phyloP scores from a whole-genome alignment of 2,329 filamentous ascomycete species.

The Claviceps sp. region DNA sequence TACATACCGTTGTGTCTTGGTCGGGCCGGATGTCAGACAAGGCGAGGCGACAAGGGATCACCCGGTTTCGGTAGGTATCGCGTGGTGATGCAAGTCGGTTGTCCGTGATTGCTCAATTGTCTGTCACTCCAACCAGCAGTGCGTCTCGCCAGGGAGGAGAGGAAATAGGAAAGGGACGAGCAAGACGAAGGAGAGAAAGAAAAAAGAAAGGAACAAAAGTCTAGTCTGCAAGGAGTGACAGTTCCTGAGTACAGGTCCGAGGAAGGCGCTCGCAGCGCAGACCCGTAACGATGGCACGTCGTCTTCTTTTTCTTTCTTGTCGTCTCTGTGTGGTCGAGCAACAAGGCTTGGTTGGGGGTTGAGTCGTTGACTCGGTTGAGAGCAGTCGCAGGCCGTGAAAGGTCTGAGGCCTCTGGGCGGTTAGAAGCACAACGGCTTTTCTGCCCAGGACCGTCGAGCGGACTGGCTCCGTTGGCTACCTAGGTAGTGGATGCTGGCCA shows the following conservation, averaged over 20 bases:
- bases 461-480: too few species aligned
- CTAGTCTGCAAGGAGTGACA: too few species aligned
- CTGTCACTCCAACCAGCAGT: not conserved
- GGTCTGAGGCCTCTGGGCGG: not conserved
- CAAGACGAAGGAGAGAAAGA: not conserved
- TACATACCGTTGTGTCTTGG: not conserved
- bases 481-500: too few species aligned
- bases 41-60: not conserved
- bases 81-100: not conserved
- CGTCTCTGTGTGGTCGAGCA: constrained; percentile 1
- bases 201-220: not conserved
- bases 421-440: not conserved
- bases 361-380: too few species aligned
- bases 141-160: not conserved
- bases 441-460: too few species aligned
- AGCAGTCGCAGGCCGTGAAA: not conserved
- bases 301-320: constrained; percentile 2
- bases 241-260: too few species aligned
- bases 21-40: not conserved
- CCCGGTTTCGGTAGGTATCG: not conserved
- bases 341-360: not conserved
- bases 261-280: constrained; percentile 1
- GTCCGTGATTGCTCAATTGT: not conserved
- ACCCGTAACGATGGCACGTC: not conserved
- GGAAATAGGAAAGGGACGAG: not conserved